Conservation (phyloP, 1,284 basidiomycete genomes). For the Leccinum angustisporum region DNA sequence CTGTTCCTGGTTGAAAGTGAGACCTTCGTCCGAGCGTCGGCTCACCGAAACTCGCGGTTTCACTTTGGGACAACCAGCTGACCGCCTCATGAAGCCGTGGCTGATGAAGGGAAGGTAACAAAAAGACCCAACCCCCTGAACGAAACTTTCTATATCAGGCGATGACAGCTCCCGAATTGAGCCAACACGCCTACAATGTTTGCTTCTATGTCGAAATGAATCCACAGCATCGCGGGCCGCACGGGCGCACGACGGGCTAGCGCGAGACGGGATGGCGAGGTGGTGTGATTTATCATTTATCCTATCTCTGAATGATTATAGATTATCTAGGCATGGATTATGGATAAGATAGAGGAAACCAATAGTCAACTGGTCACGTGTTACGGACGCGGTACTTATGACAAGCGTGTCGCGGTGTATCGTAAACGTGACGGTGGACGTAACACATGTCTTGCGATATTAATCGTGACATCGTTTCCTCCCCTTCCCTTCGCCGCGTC, state of each 20-base stretch:
- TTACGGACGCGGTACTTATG: not conserved
- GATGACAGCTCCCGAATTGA: not conserved
- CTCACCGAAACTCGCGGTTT: not conserved
- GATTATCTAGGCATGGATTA: not conserved
- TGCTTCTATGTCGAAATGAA: not conserved
- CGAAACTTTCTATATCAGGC: not conserved
- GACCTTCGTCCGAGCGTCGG: not conserved
- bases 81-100: not conserved
- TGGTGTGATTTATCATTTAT: not conserved
- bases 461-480: not conserved
- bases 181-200: not conserved
- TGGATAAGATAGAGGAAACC: not conserved
- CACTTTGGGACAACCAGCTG: not conserved
- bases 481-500: not conserved
- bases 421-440: not conserved
- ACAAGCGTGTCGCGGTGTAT: not conserved
- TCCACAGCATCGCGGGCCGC: not conserved
- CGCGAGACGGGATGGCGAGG: not conserved
- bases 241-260: not conserved
- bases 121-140: not conserved
- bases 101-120: not conserved
- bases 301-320: not conserved
- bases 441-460: not conserved
- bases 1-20: not conserved
- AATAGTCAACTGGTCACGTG: not conserved